Base-by-base conservation (phyloP, 2,329 filamentous ascomycete species). In the Alternaria sp. region DNA sequence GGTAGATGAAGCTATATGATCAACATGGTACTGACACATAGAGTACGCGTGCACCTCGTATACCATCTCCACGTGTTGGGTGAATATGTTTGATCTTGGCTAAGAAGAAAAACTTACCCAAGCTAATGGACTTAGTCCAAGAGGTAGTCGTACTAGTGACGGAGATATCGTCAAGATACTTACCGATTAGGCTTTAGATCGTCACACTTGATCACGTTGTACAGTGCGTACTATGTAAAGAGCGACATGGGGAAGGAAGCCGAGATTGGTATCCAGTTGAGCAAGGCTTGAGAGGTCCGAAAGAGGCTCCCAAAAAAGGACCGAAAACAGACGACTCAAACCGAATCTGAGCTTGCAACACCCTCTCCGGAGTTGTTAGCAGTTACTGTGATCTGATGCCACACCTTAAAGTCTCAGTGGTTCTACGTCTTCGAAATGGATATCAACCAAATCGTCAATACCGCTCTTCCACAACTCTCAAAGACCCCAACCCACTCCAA, bases 171-270 rank as follows among this genome's bases (percentile, higher is more conserved):
- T 24, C 44, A 29, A 48, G 4, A 48, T 31, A 3, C 23, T 23
- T 34, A 34, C 44, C 29, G 21, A 34, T 48, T 21, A 34, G 44
- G 44, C 44, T 48, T 48, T 26, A 24, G 44, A 34, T 48, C 44
- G 4, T 8, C 44, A n/a, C 44, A 1, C 5, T 34, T 48, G 2
- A 2, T 48, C 14, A 3, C 21, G 4, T n/a, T 48, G 21, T 48
- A 21, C 21, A 31, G 44, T 48, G 44, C 26, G 44, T 48, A 13
- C 13, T 34, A 26, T 21, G 21, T 13, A 9, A 46, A 34, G 44
- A 24, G n/a, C n/a, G n/a, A n/a, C n/a, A n/a, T n/a, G n/a, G 44
- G 44, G 44, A 48, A 48, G 44, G 13, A 48, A 33, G 44, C 44
- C 44, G 44, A 48, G 44, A 48, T 48, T 34, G 44, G 44, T 48